phyloP scores from a whole-genome alignment of 805 yeast genomes.

The Teunomyces kruisii region DNA sequence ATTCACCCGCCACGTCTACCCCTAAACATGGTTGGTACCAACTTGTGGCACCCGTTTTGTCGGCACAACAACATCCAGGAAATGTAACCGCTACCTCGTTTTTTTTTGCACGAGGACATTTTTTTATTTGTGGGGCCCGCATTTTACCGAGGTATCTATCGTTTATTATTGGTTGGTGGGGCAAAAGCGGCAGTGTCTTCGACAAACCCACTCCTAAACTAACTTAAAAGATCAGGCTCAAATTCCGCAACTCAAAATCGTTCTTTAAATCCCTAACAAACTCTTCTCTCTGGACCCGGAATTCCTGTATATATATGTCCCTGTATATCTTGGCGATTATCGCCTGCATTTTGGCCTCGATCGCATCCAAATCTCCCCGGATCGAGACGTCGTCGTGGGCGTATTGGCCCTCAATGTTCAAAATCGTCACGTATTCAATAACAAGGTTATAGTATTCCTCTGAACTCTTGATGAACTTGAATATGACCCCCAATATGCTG shows the following conservation, averaged over 20 bases:
- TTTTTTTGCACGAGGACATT: background rate
- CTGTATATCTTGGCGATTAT: constrained; percentile 41
- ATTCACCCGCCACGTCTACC: too few relatives aligned
- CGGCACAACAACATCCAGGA: too few relatives aligned
- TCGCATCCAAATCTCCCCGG: constrained; percentile 29
- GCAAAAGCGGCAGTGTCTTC: too few relatives aligned
- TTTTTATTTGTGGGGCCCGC: constrained; percentile 1
- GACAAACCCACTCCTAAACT: too few relatives aligned
- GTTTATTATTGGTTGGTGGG: background rate
- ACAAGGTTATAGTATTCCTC: constrained; percentile 33
- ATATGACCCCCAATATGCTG: constrained; percentile 28
- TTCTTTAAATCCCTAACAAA: constrained; percentile 54
- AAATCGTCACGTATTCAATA: constrained; percentile 26
- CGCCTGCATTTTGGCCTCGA: constrained; percentile 32
- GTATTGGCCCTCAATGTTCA: constrained; percentile 27
- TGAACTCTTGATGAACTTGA: constrained; percentile 32
- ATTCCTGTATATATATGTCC: constrained; percentile 41
- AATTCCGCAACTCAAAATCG: constrained; percentile 48
- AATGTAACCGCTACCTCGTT: too few relatives aligned
- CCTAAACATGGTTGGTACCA: too few relatives aligned
- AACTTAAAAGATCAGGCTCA: constrained; percentile 34
- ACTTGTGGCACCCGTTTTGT: too few relatives aligned
- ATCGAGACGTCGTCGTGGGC: constrained; percentile 13
- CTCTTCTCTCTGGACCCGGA: constrained; percentile 38
- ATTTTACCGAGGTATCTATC: constrained; percentile 1